phyloP scores from a whole-genome alignment of 2,329 filamentous ascomycete species.

The Stachybotrys chlorohalonatus region DNA sequence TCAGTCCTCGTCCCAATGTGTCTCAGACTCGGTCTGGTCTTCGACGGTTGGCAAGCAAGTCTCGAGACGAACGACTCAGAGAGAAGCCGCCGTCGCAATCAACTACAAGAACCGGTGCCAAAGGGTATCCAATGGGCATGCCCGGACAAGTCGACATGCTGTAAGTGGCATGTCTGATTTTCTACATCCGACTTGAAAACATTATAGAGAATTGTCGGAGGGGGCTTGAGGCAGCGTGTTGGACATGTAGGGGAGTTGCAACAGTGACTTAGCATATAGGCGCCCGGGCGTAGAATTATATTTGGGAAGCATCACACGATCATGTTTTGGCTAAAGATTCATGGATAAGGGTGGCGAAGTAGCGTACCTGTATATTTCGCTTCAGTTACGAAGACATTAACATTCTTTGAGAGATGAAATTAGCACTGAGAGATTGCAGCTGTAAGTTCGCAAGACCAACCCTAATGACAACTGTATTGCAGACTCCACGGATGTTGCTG shows the following conservation, averaged over 20 bases:
- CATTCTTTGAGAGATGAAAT: too few relatives aligned
- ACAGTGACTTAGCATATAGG: too few relatives aligned
- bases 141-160: conserved; percentile 26
- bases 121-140: conserved; percentile 21
- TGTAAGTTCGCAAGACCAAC: conserved; percentile 14
- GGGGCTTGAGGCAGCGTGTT: too few relatives aligned
- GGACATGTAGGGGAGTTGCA: too few relatives aligned
- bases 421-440: too few relatives aligned
- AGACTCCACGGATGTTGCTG: neutral
- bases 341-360: neutral
- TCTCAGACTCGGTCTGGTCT: conserved; percentile 25
- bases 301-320: neutral
- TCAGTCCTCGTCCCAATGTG: conserved; percentile 44
- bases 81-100: conserved; percentile 28
- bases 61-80: conserved; percentile 21
- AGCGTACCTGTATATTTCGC: neutral
- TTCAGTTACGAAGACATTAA: too few relatives aligned
- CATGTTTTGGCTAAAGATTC: neutral
- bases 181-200: neutral
- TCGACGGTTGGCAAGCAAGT: conserved; percentile 20
- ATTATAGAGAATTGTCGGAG: too few relatives aligned
- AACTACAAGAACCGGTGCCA: conserved; percentile 30
- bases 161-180: conserved; percentile 5
- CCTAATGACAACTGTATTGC: conserved; percentile 6
- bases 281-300: too few relatives aligned